A percentile compares a stretch with the other conserved stretches of the same genome.
phyloP scores from a whole-genome alignment of 2,329 filamentous ascomycete species.

The Elsinoe australis region DNA sequence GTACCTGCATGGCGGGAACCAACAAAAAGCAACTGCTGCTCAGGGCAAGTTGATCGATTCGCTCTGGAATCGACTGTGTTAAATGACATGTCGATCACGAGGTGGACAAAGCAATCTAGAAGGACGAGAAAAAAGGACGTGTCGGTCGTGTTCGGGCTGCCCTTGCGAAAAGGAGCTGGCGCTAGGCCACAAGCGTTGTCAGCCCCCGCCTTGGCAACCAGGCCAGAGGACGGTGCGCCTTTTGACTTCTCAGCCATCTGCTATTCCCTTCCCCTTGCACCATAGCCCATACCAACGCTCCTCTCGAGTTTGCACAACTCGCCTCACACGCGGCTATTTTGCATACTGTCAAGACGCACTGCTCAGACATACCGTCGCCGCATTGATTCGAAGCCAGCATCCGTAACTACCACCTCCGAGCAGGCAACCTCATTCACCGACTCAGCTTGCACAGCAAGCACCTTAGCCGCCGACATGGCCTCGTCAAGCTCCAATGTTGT shows the following conservation, averaged over 20 bases:
- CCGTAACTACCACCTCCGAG: background rate
- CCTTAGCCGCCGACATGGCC: slow-evolving; percentile 52
- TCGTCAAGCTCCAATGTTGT: slow-evolving; percentile 94
- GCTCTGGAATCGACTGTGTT: background rate
- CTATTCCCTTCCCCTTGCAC: slow-evolving; percentile 11
- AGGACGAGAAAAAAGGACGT: background rate
- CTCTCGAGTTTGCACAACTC: background rate
- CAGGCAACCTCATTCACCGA: slow-evolving; percentile 12
- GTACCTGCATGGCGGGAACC: slow-evolving; percentile 6
- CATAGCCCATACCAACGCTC: slow-evolving; percentile 6
- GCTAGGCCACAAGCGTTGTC: slow-evolving; percentile 6
- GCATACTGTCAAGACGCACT: slow-evolving; percentile 2
- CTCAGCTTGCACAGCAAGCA: slow-evolving; percentile 49
- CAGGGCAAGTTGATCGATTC: slow-evolving; percentile 6
- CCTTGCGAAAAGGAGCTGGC: background rate
- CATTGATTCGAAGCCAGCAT: background rate
- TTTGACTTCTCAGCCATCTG: slow-evolving; percentile 16
- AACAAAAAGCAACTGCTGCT: background rate
- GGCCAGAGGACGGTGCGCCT: background rate
- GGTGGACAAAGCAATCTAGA: slow-evolving; percentile 9
- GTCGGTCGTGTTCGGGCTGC: slow-evolving; percentile 9
- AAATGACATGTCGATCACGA: slow-evolving; percentile 10
- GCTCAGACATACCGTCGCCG: background rate
- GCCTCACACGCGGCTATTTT: slow-evolving; percentile 3
- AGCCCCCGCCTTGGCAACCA: slow-evolving; percentile 9